phyloP scores from a whole-genome alignment of 179 eudicot species.

The Silene coronaria region DNA sequence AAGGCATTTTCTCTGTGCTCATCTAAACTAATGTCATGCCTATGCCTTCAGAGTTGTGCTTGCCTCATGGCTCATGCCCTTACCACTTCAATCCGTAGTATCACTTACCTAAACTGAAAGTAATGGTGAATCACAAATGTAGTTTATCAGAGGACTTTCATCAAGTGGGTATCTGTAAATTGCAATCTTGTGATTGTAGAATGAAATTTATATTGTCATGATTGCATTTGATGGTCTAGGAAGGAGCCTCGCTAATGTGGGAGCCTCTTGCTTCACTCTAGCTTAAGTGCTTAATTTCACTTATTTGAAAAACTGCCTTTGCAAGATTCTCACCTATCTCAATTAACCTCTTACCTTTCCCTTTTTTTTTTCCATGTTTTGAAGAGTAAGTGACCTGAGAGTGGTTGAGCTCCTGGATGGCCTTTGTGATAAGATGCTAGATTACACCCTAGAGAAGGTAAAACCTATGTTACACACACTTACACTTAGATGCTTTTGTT shows the following conservation, averaged over 20 bases:
- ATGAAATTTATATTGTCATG: neutral
- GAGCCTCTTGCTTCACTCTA: conserved; percentile 2
- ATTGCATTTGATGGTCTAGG: neutral
- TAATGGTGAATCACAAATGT: neutral
- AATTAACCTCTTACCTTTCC: conserved; percentile 4
- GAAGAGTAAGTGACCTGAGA: conserved; percentile 87
- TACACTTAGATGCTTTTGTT: neutral
- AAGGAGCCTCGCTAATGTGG: neutral
- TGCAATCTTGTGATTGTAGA: neutral
- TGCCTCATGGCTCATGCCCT: neutral
- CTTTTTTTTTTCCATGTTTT: conserved; percentile 15
- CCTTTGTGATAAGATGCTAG: conserved; percentile 96
- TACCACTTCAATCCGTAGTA: neutral
- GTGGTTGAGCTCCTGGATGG: conserved; percentile 96
- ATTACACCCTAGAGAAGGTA: conserved; percentile 80
- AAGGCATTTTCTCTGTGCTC: neutral
- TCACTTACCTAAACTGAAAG: neutral
- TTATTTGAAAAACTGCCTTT: neutral
- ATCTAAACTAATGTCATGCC: neutral
- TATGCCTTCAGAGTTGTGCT: neutral
- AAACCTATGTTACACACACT: neutral
- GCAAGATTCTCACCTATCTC: neutral
- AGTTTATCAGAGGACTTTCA: neutral
- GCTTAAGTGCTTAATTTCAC: neutral
- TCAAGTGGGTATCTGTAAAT: neutral